Percentiles rank a stretch among this genome's conserved stretches.
Conservation (phyloP, 257 asterid species). For the Rubia yunnanensis region DNA sequence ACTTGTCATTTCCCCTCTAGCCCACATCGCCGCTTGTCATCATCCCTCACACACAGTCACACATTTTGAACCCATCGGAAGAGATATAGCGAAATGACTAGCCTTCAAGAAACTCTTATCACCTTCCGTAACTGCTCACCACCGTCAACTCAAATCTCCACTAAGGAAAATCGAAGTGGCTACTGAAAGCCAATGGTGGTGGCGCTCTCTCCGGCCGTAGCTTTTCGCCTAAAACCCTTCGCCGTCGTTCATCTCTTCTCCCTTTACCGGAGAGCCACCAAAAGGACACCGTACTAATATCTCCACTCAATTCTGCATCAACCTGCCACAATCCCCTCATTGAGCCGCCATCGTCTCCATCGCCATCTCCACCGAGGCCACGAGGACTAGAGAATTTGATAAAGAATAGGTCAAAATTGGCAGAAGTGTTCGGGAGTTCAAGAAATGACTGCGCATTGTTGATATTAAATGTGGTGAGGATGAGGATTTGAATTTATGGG, state of each 20-base stretch:
- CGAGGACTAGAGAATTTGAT: conserved; percentile 32
- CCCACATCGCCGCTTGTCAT: too few species aligned
- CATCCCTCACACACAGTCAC: too few species aligned
- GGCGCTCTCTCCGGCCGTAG: conserved; percentile 51
- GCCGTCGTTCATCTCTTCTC: conserved; percentile 33
- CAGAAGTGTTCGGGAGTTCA: conserved; percentile 54
- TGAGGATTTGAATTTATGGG: conserved; percentile 67
- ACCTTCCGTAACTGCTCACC: too few species aligned
- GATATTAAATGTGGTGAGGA: too few species aligned
- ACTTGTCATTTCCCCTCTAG: too few species aligned
- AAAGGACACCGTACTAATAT: conserved; percentile 4
- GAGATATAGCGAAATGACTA: too few species aligned
- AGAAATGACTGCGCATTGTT: too few species aligned
- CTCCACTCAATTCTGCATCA: conserved; percentile 9
- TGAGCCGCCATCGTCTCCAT: conserved; percentile 26
- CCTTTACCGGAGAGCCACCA: conserved; percentile 19
- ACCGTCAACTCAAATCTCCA: too few species aligned
- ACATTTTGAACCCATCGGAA: too few species aligned
- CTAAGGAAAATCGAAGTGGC: too few species aligned
- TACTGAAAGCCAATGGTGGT: conserved; percentile 42
- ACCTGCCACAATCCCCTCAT: conserved; percentile 24
- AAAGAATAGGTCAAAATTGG: conserved; percentile 13
- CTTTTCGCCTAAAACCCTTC: conserved; percentile 53
- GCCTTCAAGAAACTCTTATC: too few species aligned
- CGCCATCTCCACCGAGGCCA: conserved; percentile 41